Conservation (phyloP, 2,329 filamentous ascomycete species). For the Xenosphaeropsis pyriputrescens region DNA sequence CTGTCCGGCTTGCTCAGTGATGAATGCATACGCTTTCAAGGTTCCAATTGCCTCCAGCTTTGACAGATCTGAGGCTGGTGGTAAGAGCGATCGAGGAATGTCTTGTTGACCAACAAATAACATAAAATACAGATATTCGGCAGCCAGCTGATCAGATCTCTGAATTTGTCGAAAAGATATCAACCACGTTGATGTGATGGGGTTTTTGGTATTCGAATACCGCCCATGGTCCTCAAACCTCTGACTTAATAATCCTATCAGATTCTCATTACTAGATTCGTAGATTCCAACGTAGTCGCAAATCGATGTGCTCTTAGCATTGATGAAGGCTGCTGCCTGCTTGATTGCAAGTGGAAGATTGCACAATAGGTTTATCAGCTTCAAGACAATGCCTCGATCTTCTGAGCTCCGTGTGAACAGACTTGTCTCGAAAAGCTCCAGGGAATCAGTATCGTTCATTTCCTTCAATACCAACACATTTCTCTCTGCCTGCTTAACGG, state of each 20-base stretch:
- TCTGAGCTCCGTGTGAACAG: constrained; percentile 7
- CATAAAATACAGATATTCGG: constrained; percentile 20
- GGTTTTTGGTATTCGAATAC: constrained; percentile 16
- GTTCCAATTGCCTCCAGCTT: constrained; percentile 16
- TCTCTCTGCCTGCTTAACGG: constrained; percentile 1
- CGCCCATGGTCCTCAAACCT: constrained; percentile 18
- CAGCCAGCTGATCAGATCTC: constrained; percentile 15
- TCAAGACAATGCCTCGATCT: constrained; percentile 6
- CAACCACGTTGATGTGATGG: constrained; percentile 21
- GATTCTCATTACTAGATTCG: constrained; percentile 4
- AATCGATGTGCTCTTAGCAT: constrained; percentile 8
- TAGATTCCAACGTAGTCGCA: constrained; percentile 4
- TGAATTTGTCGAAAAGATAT: constrained; percentile 22
- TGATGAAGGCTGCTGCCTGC: constrained; percentile 22
- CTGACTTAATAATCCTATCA: constrained; percentile 16
- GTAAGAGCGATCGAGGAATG: constrained; percentile 20
- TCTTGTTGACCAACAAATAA: constrained; percentile 16
- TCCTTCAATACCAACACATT: constrained; percentile 10
- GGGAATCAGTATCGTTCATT: constrained; percentile 11
- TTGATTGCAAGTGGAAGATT: constrained; percentile 21
- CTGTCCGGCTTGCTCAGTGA: constrained; percentile 9
- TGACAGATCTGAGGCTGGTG: constrained; percentile 8
- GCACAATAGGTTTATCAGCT: constrained; percentile 16
- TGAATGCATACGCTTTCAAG: constrained; percentile 18
- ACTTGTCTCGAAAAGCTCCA: constrained; percentile 8